These are phyloP conservation scores for Aspergillus tubingensis DNA, from an alignment of 2,329 filamentous ascomycete genomes.

Conservation along the genomic window DNA sequence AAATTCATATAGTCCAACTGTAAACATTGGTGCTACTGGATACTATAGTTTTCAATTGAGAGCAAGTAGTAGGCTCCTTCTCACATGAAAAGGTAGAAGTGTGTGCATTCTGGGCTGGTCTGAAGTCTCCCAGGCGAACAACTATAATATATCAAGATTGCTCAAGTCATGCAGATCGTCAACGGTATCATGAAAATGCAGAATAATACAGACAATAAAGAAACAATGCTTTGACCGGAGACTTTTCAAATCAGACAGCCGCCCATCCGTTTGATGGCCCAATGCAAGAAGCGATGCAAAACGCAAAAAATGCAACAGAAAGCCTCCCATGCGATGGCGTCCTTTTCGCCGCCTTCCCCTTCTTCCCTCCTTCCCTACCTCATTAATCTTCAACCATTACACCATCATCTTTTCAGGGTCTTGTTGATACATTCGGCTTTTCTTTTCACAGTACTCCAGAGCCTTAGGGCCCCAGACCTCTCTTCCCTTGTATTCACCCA, in stretches of 20 bases:
- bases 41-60: no score
- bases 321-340: slow-evolving; percentile 8
- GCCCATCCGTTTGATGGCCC: slow-evolving; percentile 24
- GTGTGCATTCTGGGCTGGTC: not conserved
- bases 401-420: slow-evolving; percentile 19
- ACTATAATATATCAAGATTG: no score
- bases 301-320: slow-evolving; percentile 21
- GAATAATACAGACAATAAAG: slow-evolving; percentile 11
- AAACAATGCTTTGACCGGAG: slow-evolving; percentile 14
- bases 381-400: slow-evolving; percentile 7
- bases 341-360: slow-evolving; percentile 10
- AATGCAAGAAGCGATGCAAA: slow-evolving; percentile 13
- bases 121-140: not conserved
- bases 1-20: no score
- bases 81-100: not conserved
- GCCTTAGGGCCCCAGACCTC: slow-evolving; percentile 46
- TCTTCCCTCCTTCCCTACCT: slow-evolving; percentile 12
- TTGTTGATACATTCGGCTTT: slow-evolving; percentile 14
- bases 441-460: slow-evolving; percentile 39
- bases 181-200: no score
- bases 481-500: slow-evolving; percentile 49
- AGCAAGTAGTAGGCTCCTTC: no score
- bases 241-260: slow-evolving; percentile 29
- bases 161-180: no score
- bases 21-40: no score